Conservation (phyloP, 164 flowering plant genomes). For the Annona cherimola region DNA sequence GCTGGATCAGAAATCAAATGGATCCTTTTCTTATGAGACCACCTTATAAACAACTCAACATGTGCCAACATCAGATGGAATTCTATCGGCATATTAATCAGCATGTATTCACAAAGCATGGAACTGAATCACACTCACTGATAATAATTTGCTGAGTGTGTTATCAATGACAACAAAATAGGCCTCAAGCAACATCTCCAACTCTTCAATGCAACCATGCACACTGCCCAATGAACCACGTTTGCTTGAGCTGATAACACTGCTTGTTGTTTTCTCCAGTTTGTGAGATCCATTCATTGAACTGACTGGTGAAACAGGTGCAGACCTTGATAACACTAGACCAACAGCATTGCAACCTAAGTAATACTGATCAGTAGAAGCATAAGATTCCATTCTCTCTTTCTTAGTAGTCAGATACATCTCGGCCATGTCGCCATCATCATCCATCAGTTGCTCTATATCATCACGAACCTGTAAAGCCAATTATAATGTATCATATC, state of each 20-base stretch:
- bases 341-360: conserved; percentile 20
- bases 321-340: conserved; percentile 50
- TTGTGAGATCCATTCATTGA: conserved; percentile 37
- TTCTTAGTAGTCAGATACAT: conserved; percentile 96
- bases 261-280: conserved; percentile 67
- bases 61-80: not conserved
- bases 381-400: conserved; percentile 46
- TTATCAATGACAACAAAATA: conserved; percentile 81
- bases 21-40: not conserved
- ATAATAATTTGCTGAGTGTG: conserved; percentile 67
- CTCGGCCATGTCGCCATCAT: conserved; percentile 99
- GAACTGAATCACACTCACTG: conserved; percentile 42
- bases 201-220: conserved; percentile 70
- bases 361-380: conserved; percentile 29
- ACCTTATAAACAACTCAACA: not conserved
- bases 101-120: not conserved
- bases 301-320: conserved; percentile 77
- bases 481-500: not conserved
- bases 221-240: conserved; percentile 57
- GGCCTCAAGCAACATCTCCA: conserved; percentile 98
- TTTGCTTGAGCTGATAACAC: conserved; percentile 47
- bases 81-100: not conserved
- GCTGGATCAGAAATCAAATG: not conserved
- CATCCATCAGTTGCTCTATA: conserved; percentile 97
- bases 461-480: conserved; percentile 78